Evolutionary conservation across 768 basidiomycete genomes (phyloP), one percentile per base, ranked within the genome.

Genomic region (Erythrobasidium yunnanense): DNA sequence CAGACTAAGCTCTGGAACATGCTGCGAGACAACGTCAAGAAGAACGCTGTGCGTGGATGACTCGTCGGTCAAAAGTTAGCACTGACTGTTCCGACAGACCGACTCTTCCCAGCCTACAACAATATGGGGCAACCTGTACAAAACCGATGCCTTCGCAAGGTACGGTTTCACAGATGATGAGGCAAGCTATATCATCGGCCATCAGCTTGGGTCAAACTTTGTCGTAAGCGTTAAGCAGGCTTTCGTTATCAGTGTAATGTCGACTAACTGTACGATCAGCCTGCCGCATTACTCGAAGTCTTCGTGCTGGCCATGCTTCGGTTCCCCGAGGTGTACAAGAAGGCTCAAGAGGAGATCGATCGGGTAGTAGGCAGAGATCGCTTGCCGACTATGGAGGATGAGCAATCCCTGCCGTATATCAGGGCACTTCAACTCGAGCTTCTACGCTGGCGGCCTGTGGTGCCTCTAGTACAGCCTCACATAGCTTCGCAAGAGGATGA

Each of bases 291-390:
- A 8, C 45, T 35, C 57, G 46, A 66, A 32, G 54, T 66, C 65
- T 66, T 66, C 54, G 6, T 65, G n/a, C 29, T 65, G 11, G 66
- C 66, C n/a, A 32, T 49, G 13, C 47, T 67, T 2, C 63, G 46
- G 27, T 32, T 30, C 35, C 66, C 66, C n/a, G 8, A 67, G 18
- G 7, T 11, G 2, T 18, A 33, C 15, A 27, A 30, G 45, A 29
- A 29, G 45, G 72, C 70, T 4, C 72, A 70, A 50, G 67, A 29
- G 22, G 72, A 73, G 53, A 51, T 73, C 29, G 72, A 73, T 50
- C 50, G 57, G 1, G 68, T 69, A 22, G 69, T 72, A 15, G 72
- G 72, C 17, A 1, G 51, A 1, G 69, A 72, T 29, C 67, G 72
- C 17, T 25, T 71, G 4, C 72, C 72, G 18, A 65, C 57, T 4